These are phyloP conservation scores for Mycena leptocephala DNA, from an alignment of 768 basidiomycete genomes.

Conservation along the genomic window DNA sequence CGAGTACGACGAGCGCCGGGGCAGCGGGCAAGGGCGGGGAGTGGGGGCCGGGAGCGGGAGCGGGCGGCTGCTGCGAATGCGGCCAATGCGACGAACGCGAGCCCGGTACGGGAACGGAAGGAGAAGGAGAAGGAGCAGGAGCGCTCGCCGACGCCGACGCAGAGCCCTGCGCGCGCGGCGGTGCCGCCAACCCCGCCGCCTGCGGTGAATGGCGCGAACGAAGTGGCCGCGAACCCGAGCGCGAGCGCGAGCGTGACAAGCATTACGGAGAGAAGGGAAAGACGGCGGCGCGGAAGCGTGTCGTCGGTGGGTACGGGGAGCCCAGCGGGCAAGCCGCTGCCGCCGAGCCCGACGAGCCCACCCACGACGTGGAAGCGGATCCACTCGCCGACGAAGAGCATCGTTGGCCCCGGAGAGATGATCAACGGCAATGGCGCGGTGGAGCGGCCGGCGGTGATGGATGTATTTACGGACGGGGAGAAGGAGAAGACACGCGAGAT, in stretches of 20 bases:
- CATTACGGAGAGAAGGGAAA: constrained; percentile 30
- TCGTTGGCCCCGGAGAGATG: constrained; percentile 28
- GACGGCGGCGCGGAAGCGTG: constrained; percentile 25
- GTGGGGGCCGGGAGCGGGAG: constrained; percentile 33
- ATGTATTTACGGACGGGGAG: constrained; percentile 32
- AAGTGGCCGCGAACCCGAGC: background rate
- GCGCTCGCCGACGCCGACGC: constrained; percentile 20
- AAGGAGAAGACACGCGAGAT: constrained; percentile 37
- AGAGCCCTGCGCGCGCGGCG: background rate
- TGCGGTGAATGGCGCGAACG: background rate
- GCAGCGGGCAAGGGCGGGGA: constrained; percentile 40
- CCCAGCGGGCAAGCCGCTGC: constrained; percentile 26
- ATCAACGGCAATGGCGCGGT: background rate
- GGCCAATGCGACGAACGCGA: no score
- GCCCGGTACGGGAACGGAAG: constrained; percentile 12
- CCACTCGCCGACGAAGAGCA: constrained; percentile 21
- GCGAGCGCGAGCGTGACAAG: constrained; percentile 23
- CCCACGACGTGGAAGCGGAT: constrained; percentile 35
- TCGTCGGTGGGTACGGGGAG: background rate
- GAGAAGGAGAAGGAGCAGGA: constrained; percentile 21
- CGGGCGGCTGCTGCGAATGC: no score
- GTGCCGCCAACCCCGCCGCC: background rate
- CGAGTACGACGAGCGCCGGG: constrained; percentile 80
- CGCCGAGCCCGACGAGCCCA: constrained; percentile 35
- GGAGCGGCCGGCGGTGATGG: constrained; percentile 32